Base-by-base conservation (phyloP, 1,284 basidiomycete species). In the Papiliotrema flavescens region DNA sequence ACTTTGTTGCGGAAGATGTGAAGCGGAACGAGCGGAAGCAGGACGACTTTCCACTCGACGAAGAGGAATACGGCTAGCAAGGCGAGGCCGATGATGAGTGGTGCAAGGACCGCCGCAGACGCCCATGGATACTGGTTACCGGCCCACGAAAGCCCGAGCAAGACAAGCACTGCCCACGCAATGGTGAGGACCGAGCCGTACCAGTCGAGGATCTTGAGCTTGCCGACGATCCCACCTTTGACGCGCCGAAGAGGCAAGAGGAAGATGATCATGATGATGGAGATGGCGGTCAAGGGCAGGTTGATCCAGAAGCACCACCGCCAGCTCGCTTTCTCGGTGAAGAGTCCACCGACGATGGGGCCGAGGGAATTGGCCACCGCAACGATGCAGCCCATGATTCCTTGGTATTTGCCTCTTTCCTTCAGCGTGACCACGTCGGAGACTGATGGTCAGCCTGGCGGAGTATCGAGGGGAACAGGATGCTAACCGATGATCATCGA, bases 91-190 rank as follows among this genome's bases (percentile, higher is more conserved):
- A 83, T 80, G 44, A 82, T 72, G 2, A 89, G 72, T 0, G 85
- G 82, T 1, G 79, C 85, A 19, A 88, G 73, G 14, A 88, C 84
- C 0, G 82, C 75, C 0, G 83, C 79, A 0, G 85, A 87, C 7
- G 71, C 76, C 85, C 86, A 87, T 3, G 85, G 80, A 61, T 86
- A 86, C 2, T 83, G 83, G 0, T 84, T 80, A 2, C 86, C 86
- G 23, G 85, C 86, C 87, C 87, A 89, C 36, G 87, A 87, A 19
- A 89, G 78, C 0, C 86, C 85, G 14, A 89, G 76, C 41, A 88
- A 80, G 20, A 89, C 69, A 6, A 87, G 75, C 5, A 82, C 78
- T 35, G 84, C 84, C n/a, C 81, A 85, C 0, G 77, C 76, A 8
- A 88, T 79, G 0, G 84, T 84, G 19, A 88, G 71, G 0, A 79